Conservation (phyloP, 2,329 filamentous ascomycete species). For the Botryotinia globosa region DNA sequence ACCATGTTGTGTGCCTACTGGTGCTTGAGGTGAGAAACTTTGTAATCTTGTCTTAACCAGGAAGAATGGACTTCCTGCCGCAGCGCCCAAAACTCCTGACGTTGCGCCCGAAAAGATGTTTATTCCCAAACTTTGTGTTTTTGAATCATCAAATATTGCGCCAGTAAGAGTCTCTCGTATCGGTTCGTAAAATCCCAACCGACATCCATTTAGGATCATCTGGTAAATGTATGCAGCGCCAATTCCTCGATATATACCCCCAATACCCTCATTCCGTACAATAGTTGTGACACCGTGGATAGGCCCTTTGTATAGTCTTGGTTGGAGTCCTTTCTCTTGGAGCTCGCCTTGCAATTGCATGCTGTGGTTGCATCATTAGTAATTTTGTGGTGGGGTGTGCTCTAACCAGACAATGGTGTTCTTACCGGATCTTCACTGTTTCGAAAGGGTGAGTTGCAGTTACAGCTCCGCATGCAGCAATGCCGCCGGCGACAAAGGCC, state of each 20-base stretch:
- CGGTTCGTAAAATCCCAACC: conserved; percentile 95
- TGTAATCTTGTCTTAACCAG: conserved; percentile 95
- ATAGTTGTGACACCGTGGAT: conserved; percentile 90
- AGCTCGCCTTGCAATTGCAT: conserved; percentile 97
- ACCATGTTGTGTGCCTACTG: conserved; percentile 93
- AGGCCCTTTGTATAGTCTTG: conserved; percentile 85
- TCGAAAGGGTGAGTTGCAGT: conserved; percentile 98
- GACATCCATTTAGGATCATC: conserved; percentile 92
- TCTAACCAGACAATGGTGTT: conserved; percentile 10
- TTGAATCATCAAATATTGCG: conserved; percentile 67
- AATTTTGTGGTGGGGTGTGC: background rate
- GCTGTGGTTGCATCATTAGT: conserved; percentile 45
- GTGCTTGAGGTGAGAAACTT: conserved; percentile 86
- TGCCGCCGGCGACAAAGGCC: conserved; percentile 91
- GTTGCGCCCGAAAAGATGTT: conserved; percentile 92
- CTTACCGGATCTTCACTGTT: conserved; percentile 94
- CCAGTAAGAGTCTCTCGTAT: conserved; percentile 70
- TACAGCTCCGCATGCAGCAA: conserved; percentile 95
- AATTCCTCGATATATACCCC: conserved; percentile 83
- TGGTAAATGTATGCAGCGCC: conserved; percentile 96
- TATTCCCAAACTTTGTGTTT: conserved; percentile 79
- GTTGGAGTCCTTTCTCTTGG: conserved; percentile 78
- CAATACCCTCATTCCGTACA: conserved; percentile 81
- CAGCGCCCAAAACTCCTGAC: conserved; percentile 87
- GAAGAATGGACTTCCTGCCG: conserved; percentile 95